A percentile compares a stretch with the other conserved stretches of the same genome.
phyloP scores from a whole-genome alignment of 129 eudicot species.

The Pseudognaphalium luteoalbum region DNA sequence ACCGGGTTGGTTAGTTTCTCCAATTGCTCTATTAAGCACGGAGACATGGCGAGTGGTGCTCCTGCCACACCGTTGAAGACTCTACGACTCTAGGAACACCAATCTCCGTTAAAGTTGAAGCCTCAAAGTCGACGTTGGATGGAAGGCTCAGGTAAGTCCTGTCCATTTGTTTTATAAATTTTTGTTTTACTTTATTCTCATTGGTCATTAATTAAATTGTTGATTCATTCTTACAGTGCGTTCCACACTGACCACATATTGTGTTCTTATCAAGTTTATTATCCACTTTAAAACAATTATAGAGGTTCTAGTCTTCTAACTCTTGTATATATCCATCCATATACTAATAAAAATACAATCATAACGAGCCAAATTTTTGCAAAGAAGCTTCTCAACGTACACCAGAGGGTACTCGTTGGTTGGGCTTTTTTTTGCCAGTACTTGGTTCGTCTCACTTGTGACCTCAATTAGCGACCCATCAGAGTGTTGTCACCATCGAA shows the following conservation, averaged over 20 bases:
- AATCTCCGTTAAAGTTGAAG: too few relatives aligned
- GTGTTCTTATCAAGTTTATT: neutral
- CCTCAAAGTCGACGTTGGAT: too few relatives aligned
- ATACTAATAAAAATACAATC: conserved; percentile 5
- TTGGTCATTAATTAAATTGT: too few relatives aligned
- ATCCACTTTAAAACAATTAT: neutral
- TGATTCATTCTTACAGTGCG: too few relatives aligned
- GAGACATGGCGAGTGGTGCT: too few relatives aligned
- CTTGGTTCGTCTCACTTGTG: conserved; percentile 26
- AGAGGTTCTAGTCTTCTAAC: neutral
- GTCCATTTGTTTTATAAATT: too few relatives aligned
- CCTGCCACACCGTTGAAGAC: too few relatives aligned
- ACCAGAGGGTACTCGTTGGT: conserved; percentile 20
- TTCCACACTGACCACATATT: too few relatives aligned
- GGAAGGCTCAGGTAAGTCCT: too few relatives aligned
- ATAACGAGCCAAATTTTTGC: conserved; percentile 15
- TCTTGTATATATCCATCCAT: neutral
- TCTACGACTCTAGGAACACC: too few relatives aligned
- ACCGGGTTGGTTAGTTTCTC: neutral
- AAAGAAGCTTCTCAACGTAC: conserved; percentile 30
- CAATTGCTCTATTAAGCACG: too few relatives aligned
- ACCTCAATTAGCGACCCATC: conserved; percentile 15
- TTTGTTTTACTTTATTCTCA: too few relatives aligned
- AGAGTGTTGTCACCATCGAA: conserved; percentile 24
- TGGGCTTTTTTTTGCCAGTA: conserved; percentile 12